Base-by-base conservation (phyloP, 805 yeast genomes). In the Metschnikowia gelsemii region DNA sequence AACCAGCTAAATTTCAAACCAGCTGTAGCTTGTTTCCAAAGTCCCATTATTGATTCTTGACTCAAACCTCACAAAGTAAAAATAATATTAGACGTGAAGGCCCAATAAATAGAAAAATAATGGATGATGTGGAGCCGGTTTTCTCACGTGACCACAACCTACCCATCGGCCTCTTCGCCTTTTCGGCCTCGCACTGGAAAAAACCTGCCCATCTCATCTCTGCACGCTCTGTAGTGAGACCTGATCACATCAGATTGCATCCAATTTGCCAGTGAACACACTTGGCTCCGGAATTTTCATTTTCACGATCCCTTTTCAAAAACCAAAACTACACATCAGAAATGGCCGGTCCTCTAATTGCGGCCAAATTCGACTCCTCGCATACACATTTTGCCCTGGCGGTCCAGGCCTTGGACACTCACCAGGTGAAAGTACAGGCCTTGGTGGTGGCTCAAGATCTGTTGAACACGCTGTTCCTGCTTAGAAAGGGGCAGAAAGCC, bases 381-480 rank as follows among this genome's bases (percentile, higher is more conserved):
- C 81, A 84, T n/a, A 68, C 75, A 32, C 73, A 72, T 55, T 72
- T 80, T 51, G 88, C 90, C 19, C 76, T 80, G 32, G 87, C 78
- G 1, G 66, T 78, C 16, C 76, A 79, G 25, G 83, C 87, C 1
- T 72, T 87, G 45, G 91, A 86, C 59, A 70, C 80, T 4, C 91
- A 84, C 55, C 79, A 80, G 49, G 64, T 87, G 27, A 71, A 81
- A 42, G 85, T 84, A 2, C 82, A 80, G 55, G 72, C 84, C 14
- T 55, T 71, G 3, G 60, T 61, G 27, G 55, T 71, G 9, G 69
- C 78, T 8, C 71, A 65, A 20, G 58, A 72, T 12, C 51, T 66
- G 24, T 56, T 77, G 22, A 71, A 73, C 49, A 62, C 72, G 26
- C 79, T 78, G 16, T 75, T 76, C 52, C 68, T 71, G 11, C 64